These are phyloP conservation scores for Saccharomyces hybrid DNA, from an alignment of 1,139 yeast species.

Conservation along the genomic window DNA sequence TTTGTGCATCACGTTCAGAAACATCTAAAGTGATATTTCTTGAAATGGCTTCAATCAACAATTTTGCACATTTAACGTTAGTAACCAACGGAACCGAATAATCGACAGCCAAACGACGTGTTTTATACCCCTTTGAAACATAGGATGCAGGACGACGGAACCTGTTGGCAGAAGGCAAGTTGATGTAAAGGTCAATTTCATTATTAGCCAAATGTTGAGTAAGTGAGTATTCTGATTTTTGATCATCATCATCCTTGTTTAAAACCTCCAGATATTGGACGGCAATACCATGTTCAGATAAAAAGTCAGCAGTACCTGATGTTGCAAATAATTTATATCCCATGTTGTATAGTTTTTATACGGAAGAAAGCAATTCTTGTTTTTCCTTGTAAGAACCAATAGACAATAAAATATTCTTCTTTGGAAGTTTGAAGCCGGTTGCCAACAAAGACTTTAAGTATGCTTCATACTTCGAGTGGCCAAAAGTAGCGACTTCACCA, in stretches of 20 bases:
- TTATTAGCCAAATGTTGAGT: slow-evolving; percentile 96
- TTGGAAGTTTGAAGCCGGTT: slow-evolving; percentile 91
- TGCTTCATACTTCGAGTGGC: slow-evolving; percentile 94
- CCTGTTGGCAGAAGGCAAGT: slow-evolving; percentile 92
- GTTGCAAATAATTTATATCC: slow-evolving; percentile 94
- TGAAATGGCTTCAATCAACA: slow-evolving; percentile 87
- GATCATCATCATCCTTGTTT: slow-evolving; percentile 56
- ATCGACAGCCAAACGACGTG: slow-evolving; percentile 99
- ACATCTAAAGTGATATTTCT: slow-evolving; percentile 63
- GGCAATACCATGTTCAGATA: slow-evolving; percentile 88
- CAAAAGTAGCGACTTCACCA: slow-evolving; percentile 98
- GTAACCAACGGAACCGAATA: slow-evolving; percentile 96
- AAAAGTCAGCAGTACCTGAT: slow-evolving; percentile 98
- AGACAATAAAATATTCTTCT: slow-evolving; percentile 87
- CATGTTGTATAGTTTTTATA: slow-evolving; percentile 68
- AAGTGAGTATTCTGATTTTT: slow-evolving; percentile 88
- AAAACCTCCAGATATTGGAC: slow-evolving; percentile 92
- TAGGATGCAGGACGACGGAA: slow-evolving; percentile 98
- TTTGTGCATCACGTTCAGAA: slow-evolving; percentile 76
- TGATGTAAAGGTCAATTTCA: slow-evolving; percentile 91
- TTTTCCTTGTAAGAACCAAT: slow-evolving; percentile 98
- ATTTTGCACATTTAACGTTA: slow-evolving; percentile 94
- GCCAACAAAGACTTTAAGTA: slow-evolving; percentile 90
- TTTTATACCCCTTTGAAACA: slow-evolving; percentile 94
- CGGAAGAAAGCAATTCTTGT: slow-evolving; percentile 84